Evolutionary conservation across 2,329 filamentous ascomycete species (phyloP).

Genomic region (Penicillium sp.): DNA sequence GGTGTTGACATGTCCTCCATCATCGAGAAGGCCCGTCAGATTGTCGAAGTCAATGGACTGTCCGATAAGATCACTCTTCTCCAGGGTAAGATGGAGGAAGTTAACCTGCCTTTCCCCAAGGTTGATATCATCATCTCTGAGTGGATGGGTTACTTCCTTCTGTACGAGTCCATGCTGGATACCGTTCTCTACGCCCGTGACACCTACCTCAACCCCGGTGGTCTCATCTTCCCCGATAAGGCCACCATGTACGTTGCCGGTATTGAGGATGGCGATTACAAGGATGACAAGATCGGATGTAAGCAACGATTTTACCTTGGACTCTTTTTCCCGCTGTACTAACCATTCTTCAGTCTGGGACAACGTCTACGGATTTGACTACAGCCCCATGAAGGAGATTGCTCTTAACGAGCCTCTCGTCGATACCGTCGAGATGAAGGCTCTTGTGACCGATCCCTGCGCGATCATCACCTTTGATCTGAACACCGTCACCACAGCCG

Average conservation of each 20-base stretch:
- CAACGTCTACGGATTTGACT: conserved; percentile 97
- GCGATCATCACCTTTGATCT: conserved; percentile 80
- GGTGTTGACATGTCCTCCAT: conserved; percentile 99
- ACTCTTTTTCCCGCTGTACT: conserved; percentile 11
- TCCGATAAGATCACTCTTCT: conserved; percentile 92
- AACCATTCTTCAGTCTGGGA: conserved; percentile 70
- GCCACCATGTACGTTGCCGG: conserved; percentile 93
- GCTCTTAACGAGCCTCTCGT: conserved; percentile 93
- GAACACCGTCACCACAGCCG: conserved; percentile 74
- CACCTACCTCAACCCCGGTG: conserved; percentile 74
- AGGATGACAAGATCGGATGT: conserved; percentile 99
- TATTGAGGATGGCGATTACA: conserved; percentile 98
- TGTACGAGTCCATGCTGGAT: conserved; percentile 98
- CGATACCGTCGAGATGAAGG: conserved; percentile 95
- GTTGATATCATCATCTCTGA: conserved; percentile 99
- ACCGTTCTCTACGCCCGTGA: conserved; percentile 95
- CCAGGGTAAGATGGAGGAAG: conserved; percentile 99
- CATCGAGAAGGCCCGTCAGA: conserved; percentile 95
- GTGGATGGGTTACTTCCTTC: conserved; percentile 99
- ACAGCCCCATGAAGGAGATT: conserved; percentile 82
- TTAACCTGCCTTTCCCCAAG: conserved; percentile 81
- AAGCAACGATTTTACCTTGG: conserved; percentile 34
- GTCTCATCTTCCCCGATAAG: conserved; percentile 97
- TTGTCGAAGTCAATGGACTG: conserved; percentile 85
- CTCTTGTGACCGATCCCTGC: conserved; percentile 85